A percentile compares a stretch with the other conserved stretches of the same genome.
Evolutionary conservation across 2,329 filamentous ascomycete genomes (phyloP).

Genomic region (Exophiala alcalophila): DNA sequence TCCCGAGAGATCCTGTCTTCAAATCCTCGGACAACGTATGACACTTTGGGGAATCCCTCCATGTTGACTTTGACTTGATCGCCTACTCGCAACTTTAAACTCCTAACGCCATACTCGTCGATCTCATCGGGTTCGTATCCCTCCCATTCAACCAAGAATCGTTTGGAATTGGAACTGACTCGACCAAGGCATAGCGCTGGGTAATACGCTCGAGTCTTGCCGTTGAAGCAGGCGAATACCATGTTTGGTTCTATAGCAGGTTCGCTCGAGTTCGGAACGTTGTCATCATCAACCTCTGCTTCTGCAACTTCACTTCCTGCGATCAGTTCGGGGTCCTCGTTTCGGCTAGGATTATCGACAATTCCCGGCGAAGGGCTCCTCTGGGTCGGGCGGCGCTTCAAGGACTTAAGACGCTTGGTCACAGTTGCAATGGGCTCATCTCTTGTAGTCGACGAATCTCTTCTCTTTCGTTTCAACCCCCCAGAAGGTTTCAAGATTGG

Average conservation of each 20-base stretch:
- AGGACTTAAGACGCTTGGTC: constrained; percentile 6
- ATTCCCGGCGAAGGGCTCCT: not conserved
- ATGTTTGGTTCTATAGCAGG: constrained; percentile 47
- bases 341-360: not conserved
- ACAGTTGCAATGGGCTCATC: not conserved
- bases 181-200: constrained; percentile 57
- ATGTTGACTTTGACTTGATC: constrained; percentile 49
- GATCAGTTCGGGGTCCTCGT: not conserved
- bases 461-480: constrained; percentile 13
- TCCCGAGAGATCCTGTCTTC: constrained; percentile 37
- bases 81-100: constrained; percentile 44
- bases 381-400: not conserved
- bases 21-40: constrained; percentile 44
- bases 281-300: not conserved
- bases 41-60: constrained; percentile 41
- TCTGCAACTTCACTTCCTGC: constrained; percentile 12
- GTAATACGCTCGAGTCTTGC: constrained; percentile 55
- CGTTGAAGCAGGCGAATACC: constrained; percentile 58
- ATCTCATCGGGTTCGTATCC: constrained; percentile 43
- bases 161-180: constrained; percentile 40
- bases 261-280: not conserved
- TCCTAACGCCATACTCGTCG: constrained; percentile 40
- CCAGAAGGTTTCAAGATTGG: constrained; percentile 6
- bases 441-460: not conserved
- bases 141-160: constrained; percentile 48